phyloP scores from a whole-genome alignment of 257 asterid genomes.

The Pogostemon cablin region DNA sequence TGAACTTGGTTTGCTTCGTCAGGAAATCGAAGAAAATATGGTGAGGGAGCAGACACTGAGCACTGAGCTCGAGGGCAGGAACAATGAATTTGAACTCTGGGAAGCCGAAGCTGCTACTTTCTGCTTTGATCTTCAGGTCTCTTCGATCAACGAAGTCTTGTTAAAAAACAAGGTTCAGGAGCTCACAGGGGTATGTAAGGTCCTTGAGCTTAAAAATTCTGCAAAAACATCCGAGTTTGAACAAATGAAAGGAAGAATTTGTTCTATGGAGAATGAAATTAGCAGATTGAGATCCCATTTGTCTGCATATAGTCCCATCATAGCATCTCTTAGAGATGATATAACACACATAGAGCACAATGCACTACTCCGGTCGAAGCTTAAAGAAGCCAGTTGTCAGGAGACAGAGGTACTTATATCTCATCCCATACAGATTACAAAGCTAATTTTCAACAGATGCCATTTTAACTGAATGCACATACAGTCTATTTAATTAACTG shows the following conservation, averaged over 20 bases:
- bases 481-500: not conserved
- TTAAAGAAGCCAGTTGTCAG: slow-evolving; percentile 36
- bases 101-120: slow-evolving; percentile 82
- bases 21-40: slow-evolving; percentile 61
- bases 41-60: slow-evolving; percentile 56
- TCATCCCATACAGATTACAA: not conserved
- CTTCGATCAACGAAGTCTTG: slow-evolving; percentile 65
- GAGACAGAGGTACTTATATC: slow-evolving; percentile 60
- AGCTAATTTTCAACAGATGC: no score
- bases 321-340: slow-evolving; percentile 66
- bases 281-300: slow-evolving; percentile 59
- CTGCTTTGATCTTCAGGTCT: slow-evolving; percentile 82
- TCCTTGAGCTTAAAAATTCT: slow-evolving; percentile 49
- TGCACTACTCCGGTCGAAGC: slow-evolving; percentile 54
- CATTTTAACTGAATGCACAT: not conserved
- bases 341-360: slow-evolving; percentile 67
- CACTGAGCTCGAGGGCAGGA: slow-evolving; percentile 64
- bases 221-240: slow-evolving; percentile 60
- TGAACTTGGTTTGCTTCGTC: slow-evolving; percentile 57
- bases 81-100: slow-evolving; percentile 70
- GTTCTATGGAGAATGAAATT: slow-evolving; percentile 61
- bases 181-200: slow-evolving; percentile 59
- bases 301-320: slow-evolving; percentile 58
- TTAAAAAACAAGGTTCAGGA: slow-evolving; percentile 76
- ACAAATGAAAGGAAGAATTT: slow-evolving; percentile 57